Evolutionary conservation across 1,284 basidiomycete genomes (phyloP).

Genomic region (Irpex rosettiformis): DNA sequence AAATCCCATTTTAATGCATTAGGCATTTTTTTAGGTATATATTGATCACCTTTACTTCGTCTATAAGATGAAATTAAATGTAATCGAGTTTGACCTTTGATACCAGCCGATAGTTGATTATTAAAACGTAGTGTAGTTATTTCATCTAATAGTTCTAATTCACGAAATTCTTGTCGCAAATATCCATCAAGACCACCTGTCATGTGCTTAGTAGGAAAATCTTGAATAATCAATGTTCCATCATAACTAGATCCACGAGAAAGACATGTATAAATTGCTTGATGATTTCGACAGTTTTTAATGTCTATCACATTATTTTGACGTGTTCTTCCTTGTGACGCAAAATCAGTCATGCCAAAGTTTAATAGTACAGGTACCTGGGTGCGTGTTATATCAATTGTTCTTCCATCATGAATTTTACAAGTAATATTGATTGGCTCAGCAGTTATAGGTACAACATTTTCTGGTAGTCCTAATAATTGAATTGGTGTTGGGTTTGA

Average conservation of each 20-base stretch:
- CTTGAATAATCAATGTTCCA: conserved; percentile 31
- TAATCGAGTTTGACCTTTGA: conserved; percentile 17
- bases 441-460: conserved; percentile 35
- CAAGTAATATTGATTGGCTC: conserved; percentile 11
- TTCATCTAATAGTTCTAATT: conserved; percentile 31
- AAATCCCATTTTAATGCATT: not conserved
- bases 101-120: conserved; percentile 16
- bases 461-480: conserved; percentile 30
- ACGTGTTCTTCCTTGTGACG: conserved; percentile 18
- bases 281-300: conserved; percentile 9
- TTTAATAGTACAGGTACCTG: conserved; percentile 16
- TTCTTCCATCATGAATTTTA: conserved; percentile 23
- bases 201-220: conserved; percentile 24
- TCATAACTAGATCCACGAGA: conserved; percentile 10
- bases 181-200: conserved; percentile 15
- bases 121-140: conserved; percentile 27
- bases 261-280: too few relatives aligned
- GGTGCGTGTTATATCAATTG: conserved; percentile 6
- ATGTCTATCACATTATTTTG: conserved; percentile 12
- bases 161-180: conserved; percentile 29
- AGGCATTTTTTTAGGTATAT: not conserved
- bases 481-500: conserved; percentile 17
- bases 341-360: conserved; percentile 22
- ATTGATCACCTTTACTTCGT: not conserved
- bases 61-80: conserved; percentile 16